Base-by-base conservation (phyloP, 345 rosid species). In the Cardamine chenopodiifolia region DNA sequence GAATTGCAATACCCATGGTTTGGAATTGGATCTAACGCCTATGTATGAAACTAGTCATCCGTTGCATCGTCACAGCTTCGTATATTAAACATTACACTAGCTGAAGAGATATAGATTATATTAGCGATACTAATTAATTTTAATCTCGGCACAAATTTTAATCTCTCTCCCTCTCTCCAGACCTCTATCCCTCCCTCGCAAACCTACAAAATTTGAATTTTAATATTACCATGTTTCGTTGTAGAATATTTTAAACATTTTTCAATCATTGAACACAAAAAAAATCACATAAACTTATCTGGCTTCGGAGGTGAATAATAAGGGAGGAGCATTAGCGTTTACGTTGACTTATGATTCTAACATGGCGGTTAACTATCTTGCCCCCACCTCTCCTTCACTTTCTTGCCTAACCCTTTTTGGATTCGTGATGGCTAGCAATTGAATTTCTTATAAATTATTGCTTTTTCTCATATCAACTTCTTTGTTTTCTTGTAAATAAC, bases 351-450 rank as follows among this genome's bases (percentile, higher is more conserved):
- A 25, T 48, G 50, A 56, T 56, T 35, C 65, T 5, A 65, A 45
- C 59, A 20, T 73, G 78, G 40, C 60, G 44, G 67, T 67, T 50
- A 18, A 42, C 7, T 18, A 56, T 45, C 14, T 25, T 28, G 20
- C 72, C 66, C 65, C 58, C 66, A 66, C 72, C 26, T 4, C 72
- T 45, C 37, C n/a, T 66, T 74, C 72, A 66, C 60, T 66, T 35
- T 74, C 72, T 66, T 57, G 60, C 60, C 71, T 7, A 58, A 13
- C 14, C 13, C 28, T 25, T 45, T 58, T 66, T 47, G 18, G 28
- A 59, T 74, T 74, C 31, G 25, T 32, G 61, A 66, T 74, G 73
- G 72, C 73, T 74, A 65, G 2, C 26, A 58, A 32, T 58, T 32
- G 18, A 17, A 32, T 58, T 8, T 32, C 8, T 7, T 25, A 57